Conservation (phyloP, 192 early-diverging fungal genomes). For the Backusella liffmaniae region DNA sequence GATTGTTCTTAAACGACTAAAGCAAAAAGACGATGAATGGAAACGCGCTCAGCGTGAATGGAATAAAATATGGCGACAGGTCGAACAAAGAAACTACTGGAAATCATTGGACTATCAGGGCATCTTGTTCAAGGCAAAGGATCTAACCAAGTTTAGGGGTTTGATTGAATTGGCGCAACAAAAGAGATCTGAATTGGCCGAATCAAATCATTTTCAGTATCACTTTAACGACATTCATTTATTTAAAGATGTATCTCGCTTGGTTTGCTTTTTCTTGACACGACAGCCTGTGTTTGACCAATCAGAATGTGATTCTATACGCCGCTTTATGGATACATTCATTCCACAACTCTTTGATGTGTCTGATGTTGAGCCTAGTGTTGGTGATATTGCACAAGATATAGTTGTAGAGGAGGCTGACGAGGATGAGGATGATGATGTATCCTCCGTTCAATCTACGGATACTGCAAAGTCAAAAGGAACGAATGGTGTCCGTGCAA, state of each 20-base stretch:
- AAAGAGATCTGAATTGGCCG: not conserved
- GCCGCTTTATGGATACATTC: slow-evolving; percentile 70
- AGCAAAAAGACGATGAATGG: slow-evolving; percentile 99
- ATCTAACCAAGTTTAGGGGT: slow-evolving; percentile 68
- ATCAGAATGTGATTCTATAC: slow-evolving; percentile 71
- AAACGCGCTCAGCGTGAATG: slow-evolving; percentile 64
- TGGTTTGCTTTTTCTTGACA: slow-evolving; percentile 71
- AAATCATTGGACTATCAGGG: slow-evolving; percentile 95
- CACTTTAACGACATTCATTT: slow-evolving; percentile 68
- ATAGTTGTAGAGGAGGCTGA: slow-evolving; percentile 1
- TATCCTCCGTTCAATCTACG: slow-evolving; percentile 1
- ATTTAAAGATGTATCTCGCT: slow-evolving; percentile 73
- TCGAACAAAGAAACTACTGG: slow-evolving; percentile 89
- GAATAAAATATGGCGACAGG: slow-evolving; percentile 86
- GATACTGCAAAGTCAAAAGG: not conserved
- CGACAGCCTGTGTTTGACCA: slow-evolving; percentile 46
- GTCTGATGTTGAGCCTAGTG: slow-evolving; percentile 8
- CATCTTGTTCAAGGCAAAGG: slow-evolving; percentile 79
- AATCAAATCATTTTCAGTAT: not conserved
- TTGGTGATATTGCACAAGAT: slow-evolving; percentile 18
- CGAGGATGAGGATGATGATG: slow-evolving; percentile 11
- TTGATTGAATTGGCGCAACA: not conserved
- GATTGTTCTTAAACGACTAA: slow-evolving; percentile 87
- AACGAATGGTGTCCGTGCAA: not conserved
- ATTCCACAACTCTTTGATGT: slow-evolving; percentile 66